Evolutionary conservation across 352 stramenopile species (phyloP), one percentile per base, ranked within the genome.

Genomic region (Globisporangium cederbergense): DNA sequence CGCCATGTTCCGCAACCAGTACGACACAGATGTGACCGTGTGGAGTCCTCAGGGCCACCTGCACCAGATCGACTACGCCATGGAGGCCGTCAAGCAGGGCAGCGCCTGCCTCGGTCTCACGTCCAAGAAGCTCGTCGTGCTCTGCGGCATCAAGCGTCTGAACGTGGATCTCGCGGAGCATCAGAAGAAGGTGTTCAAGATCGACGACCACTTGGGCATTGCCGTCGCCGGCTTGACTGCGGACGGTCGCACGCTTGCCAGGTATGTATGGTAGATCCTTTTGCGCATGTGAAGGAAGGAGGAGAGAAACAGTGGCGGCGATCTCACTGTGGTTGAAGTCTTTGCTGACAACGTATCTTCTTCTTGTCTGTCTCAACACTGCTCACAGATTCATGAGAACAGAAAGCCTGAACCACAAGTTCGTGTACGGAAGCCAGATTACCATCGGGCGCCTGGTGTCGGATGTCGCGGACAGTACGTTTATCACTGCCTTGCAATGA

Each of bases 11-110:
- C 90, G 97, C 67, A 99, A 99, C 81, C 93, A 99, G 79, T 99
- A 99, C 80, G 98, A 99, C 87, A 99, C 97, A 64, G 98, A 99
- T 79, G 97, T 99, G 74, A 99, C 97, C 54, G 97, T 99, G 59
- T 99, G 97, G 96, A 98, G 89, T 78, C 97, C 98, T 34, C 97
- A 99, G 86, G 98, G 97, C 43, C 96, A 98, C 72, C 81, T 99
- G 51, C 94, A 99, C 75, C 98, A 99, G 91, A 97, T 99, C 70
- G 93, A 99, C 77, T 98, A 98, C 62, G 95, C 90, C 34, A 97
- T 97, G 83, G 93, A 98, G 76, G 95, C 93, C 58, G 93, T 98
- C 42, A 98, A 98, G 79, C 94, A 98, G 79, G 97, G 97, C 63
- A 98, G 90, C 47, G 95, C 94, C 55, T 98, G 94, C 74, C 81